Conservation (phyloP, 495 filamentous ascomycete genomes). For the Letharia columbiana region DNA sequence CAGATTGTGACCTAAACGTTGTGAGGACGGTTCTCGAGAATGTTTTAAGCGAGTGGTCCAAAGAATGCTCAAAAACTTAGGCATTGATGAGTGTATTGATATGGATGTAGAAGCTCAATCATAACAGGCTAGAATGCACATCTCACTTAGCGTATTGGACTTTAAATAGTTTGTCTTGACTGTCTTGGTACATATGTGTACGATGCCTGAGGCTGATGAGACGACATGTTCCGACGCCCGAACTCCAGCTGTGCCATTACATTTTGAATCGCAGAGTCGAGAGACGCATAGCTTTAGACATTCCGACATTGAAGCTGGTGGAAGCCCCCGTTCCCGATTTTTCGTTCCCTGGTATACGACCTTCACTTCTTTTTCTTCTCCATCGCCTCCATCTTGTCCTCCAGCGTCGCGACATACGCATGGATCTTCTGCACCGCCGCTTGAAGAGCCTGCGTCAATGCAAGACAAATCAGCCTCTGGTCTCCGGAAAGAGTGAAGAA, state of each 20-base stretch:
- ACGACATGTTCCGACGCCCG: neutral
- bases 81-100: neutral
- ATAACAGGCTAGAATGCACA: neutral
- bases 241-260: neutral
- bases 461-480: constrained; percentile 15
- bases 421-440: constrained; percentile 77
- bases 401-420: constrained; percentile 68
- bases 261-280: neutral
- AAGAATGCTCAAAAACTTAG: neutral
- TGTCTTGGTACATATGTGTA: neutral
- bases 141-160: neutral
- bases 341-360: neutral
- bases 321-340: neutral
- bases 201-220: neutral
- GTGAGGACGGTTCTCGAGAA: constrained; percentile 41
- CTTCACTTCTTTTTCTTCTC: constrained; percentile 50
- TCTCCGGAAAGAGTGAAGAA: constrained; percentile 16
- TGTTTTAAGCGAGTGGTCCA: constrained; percentile 11
- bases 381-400: constrained; percentile 67
- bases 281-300: neutral
- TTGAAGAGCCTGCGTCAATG: constrained; percentile 63
- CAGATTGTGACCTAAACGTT: constrained; percentile 45
- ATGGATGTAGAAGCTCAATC: neutral
- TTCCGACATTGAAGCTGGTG: neutral
- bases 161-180: neutral